Evolutionary conservation across 2,329 filamentous ascomycete genomes (phyloP).

Genomic region (Penicillium brevicompactum): DNA sequence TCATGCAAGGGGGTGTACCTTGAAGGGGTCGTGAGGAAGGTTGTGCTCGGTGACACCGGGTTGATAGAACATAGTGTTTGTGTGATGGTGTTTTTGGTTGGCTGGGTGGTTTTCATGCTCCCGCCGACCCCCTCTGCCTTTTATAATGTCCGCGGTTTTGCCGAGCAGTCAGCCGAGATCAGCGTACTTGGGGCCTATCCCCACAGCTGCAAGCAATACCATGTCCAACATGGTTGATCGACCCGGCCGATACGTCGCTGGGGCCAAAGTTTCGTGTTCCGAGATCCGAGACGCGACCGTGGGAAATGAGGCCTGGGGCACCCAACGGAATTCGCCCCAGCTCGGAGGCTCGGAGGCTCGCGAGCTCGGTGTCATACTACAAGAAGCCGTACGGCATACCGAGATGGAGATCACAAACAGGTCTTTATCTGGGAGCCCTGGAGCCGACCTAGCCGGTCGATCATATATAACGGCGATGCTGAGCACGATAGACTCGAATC

Average conservation of each 20-base stretch:
- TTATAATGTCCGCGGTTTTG: not conserved
- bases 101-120: not conserved
- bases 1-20: constrained; percentile 36
- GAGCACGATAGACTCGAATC: not conserved
- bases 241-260: too few species aligned
- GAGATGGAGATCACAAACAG: not conserved
- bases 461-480: not conserved
- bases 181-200: not conserved
- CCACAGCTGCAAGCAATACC: not conserved
- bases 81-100: not conserved
- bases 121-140: not conserved
- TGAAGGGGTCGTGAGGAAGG: constrained; percentile 59
- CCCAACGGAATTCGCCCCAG: too few species aligned
- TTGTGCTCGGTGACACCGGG: constrained; percentile 56
- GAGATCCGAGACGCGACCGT: not conserved
- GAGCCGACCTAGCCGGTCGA: not conserved
- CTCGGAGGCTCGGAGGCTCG: not conserved
- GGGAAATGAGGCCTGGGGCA: not conserved
- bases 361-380: not conserved
- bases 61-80: constrained; percentile 53
- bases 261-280: not conserved
- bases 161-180: constrained; percentile 1
- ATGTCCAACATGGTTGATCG: too few species aligned
- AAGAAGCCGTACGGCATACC: not conserved
- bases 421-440: not conserved